Percentiles rank a stretch among this genome's conserved stretches.
Evolutionary conservation across 2,329 filamentous ascomycete genomes (phyloP).

Genomic region (Aspergillus aculeatus): DNA sequence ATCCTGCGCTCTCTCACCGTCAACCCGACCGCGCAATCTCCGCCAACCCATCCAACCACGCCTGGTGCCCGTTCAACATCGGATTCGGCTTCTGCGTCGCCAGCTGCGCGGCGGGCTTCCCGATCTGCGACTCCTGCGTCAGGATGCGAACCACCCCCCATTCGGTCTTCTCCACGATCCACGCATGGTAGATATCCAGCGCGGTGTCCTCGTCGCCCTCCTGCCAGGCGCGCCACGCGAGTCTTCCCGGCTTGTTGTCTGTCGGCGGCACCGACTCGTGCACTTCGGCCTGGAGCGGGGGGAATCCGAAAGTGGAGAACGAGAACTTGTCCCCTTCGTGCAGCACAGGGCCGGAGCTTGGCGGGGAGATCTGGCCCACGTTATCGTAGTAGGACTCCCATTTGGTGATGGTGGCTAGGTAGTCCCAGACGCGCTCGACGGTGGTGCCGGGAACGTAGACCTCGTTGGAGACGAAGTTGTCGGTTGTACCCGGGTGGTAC

Average conservation of each 20-base stretch:
- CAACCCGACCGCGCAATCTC: constrained; percentile 33
- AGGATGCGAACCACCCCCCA: constrained; percentile 5
- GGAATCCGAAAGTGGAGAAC: constrained; percentile 10
- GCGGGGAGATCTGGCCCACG: constrained; percentile 6
- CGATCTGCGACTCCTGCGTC: constrained; percentile 9
- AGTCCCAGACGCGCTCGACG: constrained; percentile 1
- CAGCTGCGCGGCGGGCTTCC: constrained; percentile 6
- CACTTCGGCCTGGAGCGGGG: constrained; percentile 1
- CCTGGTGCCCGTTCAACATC: constrained; percentile 9
- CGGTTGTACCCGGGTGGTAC: constrained; percentile 8
- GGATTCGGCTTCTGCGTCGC: constrained; percentile 5
- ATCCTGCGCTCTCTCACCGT: neutral
- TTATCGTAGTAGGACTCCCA: constrained; percentile 10
- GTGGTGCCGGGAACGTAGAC: constrained; percentile 1
- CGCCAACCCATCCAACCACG: constrained; percentile 6
- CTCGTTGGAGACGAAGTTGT: constrained; percentile 13
- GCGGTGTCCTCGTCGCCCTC: constrained; percentile 7
- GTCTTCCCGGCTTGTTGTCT: neutral
- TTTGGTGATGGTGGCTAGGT: neutral
- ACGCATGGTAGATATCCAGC: constrained; percentile 9
- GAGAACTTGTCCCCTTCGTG: constrained; percentile 2
- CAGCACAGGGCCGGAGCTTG: neutral
- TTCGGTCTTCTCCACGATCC: constrained; percentile 7
- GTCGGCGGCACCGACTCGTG: constrained; percentile 3
- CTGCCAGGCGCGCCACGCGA: constrained; percentile 8